Evolutionary conservation across 371 early-diverging fungal species (phyloP), one percentile per base, ranked within the genome.

Genomic region (Apophysomyces trapeziformis): DNA sequence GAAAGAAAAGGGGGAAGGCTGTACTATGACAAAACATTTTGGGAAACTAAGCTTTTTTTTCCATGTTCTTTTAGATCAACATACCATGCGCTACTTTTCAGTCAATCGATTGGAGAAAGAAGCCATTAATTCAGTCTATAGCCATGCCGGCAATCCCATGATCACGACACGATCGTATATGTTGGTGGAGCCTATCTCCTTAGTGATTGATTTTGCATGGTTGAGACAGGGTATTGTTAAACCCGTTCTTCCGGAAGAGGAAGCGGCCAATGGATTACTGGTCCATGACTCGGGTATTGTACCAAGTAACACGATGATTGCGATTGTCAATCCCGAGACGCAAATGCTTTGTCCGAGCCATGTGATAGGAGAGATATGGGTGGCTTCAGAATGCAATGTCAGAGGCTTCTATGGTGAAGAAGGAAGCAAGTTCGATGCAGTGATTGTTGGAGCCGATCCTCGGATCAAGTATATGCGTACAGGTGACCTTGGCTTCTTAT

Each of bases 321-420:
- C 93, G 21, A 92, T 95, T 64, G 93, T 94, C 38, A 88, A 95
- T 61, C 93, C 94, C 1, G 84, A 80, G 32, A 90, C 92, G 4
- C 76, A 73, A 5, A 81, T 75, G 14, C 77, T 90, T 5, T 89
- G 92, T 68, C 81, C 87, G 3, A 87, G 89, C 14, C 87, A 93
- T 57, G 85, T 86, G 57, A 75, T 94, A 35, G 96, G 96, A 56
- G 96, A 95, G 77, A 91, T 96, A 11, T 95, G 95, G 94, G 93
- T 96, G 3, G 82, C 88, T 9, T 88, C 88, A 7, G 87, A 88
- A n/a, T 80, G 84, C 39, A 91, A 87, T 66, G 83, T 84, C 7
- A 79, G 79, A 43, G 73, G 78, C 1, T 75, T 79, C 47, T 74
- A 77, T 57, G 74, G 58, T 73, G 70, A 41, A 38, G 37, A 2